phyloP scores from a whole-genome alignment of 805 yeast species.

The Cephaloascus fragrans region DNA sequence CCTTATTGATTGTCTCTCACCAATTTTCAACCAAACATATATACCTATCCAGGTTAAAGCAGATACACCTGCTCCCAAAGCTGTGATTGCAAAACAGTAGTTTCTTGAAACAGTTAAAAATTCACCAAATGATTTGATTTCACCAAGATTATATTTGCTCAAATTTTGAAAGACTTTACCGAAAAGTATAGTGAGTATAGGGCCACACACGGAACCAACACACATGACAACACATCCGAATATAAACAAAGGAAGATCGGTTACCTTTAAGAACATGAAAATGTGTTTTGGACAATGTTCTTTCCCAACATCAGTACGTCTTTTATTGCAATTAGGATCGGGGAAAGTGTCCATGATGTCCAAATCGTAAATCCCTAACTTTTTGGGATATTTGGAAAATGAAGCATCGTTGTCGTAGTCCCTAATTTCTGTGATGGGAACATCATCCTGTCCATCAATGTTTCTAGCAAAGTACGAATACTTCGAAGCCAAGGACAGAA shows the following conservation, averaged over 20 bases:
- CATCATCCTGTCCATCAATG: too few relatives aligned
- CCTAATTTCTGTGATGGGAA: too few relatives aligned
- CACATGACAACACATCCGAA: slow-evolving; percentile 29
- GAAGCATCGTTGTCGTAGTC: too few relatives aligned
- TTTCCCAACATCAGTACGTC: not conserved
- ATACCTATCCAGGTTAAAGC: slow-evolving; percentile 45
- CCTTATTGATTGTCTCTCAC: slow-evolving; percentile 58
- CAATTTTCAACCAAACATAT: slow-evolving; percentile 54
- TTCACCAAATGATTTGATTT: slow-evolving; percentile 6
- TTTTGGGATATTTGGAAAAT: too few relatives aligned
- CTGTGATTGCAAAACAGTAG: slow-evolving; percentile 24
- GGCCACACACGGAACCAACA: slow-evolving; percentile 47
- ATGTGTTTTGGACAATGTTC: not conserved
- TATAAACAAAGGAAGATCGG: slow-evolving; percentile 12
- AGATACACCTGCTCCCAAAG: slow-evolving; percentile 36
- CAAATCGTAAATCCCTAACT: not conserved
- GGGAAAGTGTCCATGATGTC: not conserved
- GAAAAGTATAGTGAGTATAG: slow-evolving; percentile 52
- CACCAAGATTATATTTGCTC: slow-evolving; percentile 10
- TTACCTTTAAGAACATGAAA: slow-evolving; percentile 12
- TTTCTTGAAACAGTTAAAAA: slow-evolving; percentile 27
- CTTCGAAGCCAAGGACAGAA: too few relatives aligned
- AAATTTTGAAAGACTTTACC: slow-evolving; percentile 52
- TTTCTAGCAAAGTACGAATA: too few relatives aligned
- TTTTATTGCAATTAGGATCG: not conserved